Base-by-base conservation (phyloP, 352 stramenopile species). In the Pythium biforme region DNA sequence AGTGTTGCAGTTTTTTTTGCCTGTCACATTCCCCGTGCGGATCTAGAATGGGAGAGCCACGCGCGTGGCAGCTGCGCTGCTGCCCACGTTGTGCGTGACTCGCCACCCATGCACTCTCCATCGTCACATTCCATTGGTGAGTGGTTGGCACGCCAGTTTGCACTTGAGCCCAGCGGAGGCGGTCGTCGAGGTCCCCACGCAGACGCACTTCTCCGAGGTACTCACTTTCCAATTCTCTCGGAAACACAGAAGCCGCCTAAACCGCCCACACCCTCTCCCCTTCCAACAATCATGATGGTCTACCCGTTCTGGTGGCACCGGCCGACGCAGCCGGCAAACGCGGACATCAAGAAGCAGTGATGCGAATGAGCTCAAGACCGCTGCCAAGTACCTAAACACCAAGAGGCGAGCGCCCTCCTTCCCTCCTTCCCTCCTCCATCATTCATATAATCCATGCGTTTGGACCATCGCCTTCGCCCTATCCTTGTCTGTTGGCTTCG, bases 241-340 rank as follows among this genome's bases (percentile, higher is more conserved):
- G 53, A 51, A 23, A 8, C 39, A 62, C 14, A 55, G 31, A 64
- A 55, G 12, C 4, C 56, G 49, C 5, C 14, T 19, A 26, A 46
- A 2, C 37, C 14, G 4, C 23, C 39, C 41, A 49, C 26, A 40
- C 45, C 6, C 45, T 31, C 45, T 40, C 23, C 22, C 20, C 47
- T 53, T 19, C 17, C 50, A 43, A 29, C 22, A 29, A 55, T 34
- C 22, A 64, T 64, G 56, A 64, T 64, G 56, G 39, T 64, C 56
- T 64, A 64, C 56, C 34, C 34, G 15, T 56, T 64, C 56, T 48
- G 45, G 25, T 64, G 56, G 56, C 34, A 50, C 46, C 55, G 55
- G 56, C 56, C 56, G 19, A 46, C 50, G n/a, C 27, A 59, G 15
- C 54, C 45, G n/a, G n/a, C 31, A 22, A 17, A 8, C 45, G 55